phyloP scores from a whole-genome alignment of 1,284 basidiomycete genomes.

The Polyporus tsugae region DNA sequence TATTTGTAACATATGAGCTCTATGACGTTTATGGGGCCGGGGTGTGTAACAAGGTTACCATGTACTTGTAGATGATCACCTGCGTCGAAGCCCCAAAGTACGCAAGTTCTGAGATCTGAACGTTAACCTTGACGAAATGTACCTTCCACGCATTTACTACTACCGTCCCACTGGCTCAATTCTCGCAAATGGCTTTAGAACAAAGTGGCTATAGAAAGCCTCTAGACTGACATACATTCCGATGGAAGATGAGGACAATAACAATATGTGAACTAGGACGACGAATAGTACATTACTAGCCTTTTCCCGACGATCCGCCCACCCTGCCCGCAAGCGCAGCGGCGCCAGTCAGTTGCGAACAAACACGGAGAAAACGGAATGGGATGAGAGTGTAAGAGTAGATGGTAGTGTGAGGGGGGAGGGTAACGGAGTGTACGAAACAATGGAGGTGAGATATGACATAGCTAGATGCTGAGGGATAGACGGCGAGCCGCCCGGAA shows the following conservation, averaged over 20 bases:
- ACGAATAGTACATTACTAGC: slow-evolving; percentile 18
- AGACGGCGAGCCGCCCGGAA: neutral
- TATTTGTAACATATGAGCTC: no score
- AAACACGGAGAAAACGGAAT: slow-evolving; percentile 7
- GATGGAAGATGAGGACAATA: slow-evolving; percentile 18
- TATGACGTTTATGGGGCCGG: no score
- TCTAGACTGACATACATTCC: slow-evolving; percentile 17
- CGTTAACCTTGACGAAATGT: no score
- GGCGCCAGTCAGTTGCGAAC: slow-evolving; percentile 11
- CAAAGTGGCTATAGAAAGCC: neutral
- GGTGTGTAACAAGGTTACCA: no score
- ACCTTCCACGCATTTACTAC: neutral
- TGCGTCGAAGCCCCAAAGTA: no score
- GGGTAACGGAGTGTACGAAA: neutral
- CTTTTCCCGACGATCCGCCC: slow-evolving; percentile 9
- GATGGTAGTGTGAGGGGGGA: slow-evolving; percentile 2
- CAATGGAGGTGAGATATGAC: slow-evolving; percentile 3
- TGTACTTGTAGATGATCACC: no score
- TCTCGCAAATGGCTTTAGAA: neutral
- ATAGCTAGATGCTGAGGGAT: slow-evolving; percentile 2
- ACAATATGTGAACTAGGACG: slow-evolving; percentile 26
- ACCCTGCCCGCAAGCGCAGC: slow-evolving; percentile 12
- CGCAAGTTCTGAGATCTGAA: no score
- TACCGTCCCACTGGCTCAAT: neutral
- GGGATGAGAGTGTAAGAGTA: slow-evolving; percentile 4